Conservation (phyloP, 345 rosid genomes). For the Schrenkiella parvula region DNA sequence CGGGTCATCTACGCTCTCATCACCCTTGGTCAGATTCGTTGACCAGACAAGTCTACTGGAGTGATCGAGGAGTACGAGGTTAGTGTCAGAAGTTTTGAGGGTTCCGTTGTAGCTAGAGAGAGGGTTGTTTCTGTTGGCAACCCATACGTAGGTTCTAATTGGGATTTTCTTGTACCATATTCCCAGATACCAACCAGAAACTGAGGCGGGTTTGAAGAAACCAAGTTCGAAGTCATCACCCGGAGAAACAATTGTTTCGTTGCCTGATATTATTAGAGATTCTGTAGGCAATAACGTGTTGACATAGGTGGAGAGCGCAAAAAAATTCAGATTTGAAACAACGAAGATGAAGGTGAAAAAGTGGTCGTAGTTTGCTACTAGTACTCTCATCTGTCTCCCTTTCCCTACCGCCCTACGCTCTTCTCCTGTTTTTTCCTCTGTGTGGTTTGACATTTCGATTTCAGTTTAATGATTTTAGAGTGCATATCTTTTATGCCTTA, state of each 20-base stretch:
- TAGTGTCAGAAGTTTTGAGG: slow-evolving; percentile 33
- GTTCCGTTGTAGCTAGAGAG: slow-evolving; percentile 37
- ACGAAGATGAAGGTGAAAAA: slow-evolving; percentile 2
- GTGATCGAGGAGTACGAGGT: slow-evolving; percentile 34
- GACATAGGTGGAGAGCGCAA: slow-evolving; percentile 17
- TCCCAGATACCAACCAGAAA: slow-evolving; percentile 47
- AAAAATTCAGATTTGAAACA: slow-evolving; percentile 17
- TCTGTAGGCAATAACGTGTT: slow-evolving; percentile 37
- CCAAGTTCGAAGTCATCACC: slow-evolving; percentile 56
- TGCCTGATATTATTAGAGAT: slow-evolving; percentile 29
- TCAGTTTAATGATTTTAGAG: too few relatives aligned
- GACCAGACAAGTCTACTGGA: slow-evolving; percentile 41
- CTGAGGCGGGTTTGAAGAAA: slow-evolving; percentile 33
- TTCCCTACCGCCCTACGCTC: too few relatives aligned
- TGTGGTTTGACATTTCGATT: too few relatives aligned
- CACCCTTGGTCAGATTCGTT: slow-evolving; percentile 22
- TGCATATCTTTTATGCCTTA: too few relatives aligned
- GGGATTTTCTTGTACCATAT: slow-evolving; percentile 64
- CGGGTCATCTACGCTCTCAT: slow-evolving; percentile 38
- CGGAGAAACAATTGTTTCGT: slow-evolving; percentile 49
- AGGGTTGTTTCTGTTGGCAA: slow-evolving; percentile 74
- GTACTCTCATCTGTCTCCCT: too few relatives aligned
- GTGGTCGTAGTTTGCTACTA: slow-evolving; percentile 9
- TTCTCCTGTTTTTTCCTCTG: too few relatives aligned
- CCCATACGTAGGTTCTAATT: slow-evolving; percentile 51